A percentile compares a stretch with the other conserved stretches of the same genome.
Evolutionary conservation across 1,139 yeast species (phyloP).

Genomic region (Schwanniomyces etchellsii): DNA sequence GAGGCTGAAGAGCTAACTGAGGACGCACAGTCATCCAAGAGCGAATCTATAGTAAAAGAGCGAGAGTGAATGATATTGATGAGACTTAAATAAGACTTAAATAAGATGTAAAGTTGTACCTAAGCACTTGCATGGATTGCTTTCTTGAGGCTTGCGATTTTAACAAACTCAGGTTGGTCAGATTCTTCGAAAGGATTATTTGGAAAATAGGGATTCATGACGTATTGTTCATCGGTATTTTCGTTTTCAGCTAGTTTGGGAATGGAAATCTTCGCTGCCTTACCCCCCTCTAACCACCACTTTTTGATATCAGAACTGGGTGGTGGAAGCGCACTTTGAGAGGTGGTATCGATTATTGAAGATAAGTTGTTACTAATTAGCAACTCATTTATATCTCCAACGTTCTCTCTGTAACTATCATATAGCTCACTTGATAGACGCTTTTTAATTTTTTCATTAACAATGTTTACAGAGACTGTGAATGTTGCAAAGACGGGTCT

Average conservation of each 20-base stretch:
- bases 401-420: slow-evolving; percentile 42
- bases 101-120: not conserved
- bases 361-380: slow-evolving; percentile 26
- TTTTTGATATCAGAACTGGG: slow-evolving; percentile 78
- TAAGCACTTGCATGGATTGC: not conserved
- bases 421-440: slow-evolving; percentile 58
- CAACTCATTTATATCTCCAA: slow-evolving; percentile 38
- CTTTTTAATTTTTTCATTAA: slow-evolving; percentile 61
- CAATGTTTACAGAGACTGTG: slow-evolving; percentile 58
- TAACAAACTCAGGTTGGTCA: slow-evolving; percentile 31
- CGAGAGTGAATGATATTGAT: not conserved
- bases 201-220: slow-evolving; percentile 64
- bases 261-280: slow-evolving; percentile 61
- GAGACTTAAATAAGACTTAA: not conserved
- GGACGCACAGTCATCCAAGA: slow-evolving; percentile 1
- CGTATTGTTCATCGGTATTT: slow-evolving; percentile 26
- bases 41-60: slow-evolving; percentile 2
- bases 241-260: slow-evolving; percentile 31
- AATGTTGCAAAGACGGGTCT: slow-evolving; percentile 86
- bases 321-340: slow-evolving; percentile 55
- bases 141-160: not conserved
- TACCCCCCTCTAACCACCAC: slow-evolving; percentile 91
- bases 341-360: slow-evolving; percentile 20
- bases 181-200: slow-evolving; percentile 61
- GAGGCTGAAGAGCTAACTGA: slow-evolving; percentile 30